phyloP scores from a whole-genome alignment of 225 moss, liverwort and hornwort genomes.

The Sphagnum tenellum region DNA sequence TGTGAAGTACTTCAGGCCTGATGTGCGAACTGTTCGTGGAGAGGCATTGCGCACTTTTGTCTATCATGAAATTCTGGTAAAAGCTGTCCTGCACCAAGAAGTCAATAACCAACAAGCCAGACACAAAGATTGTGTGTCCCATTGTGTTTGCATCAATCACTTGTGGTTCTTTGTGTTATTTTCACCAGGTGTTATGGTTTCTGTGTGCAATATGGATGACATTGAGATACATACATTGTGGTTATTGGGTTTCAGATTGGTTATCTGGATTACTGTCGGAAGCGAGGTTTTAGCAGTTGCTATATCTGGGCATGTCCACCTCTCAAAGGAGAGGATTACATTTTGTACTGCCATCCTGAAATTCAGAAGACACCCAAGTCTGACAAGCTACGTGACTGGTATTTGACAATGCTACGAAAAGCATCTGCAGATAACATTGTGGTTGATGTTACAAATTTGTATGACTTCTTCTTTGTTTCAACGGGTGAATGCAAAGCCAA shows the following conservation, averaged over 20 bases:
- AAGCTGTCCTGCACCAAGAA: too few species aligned
- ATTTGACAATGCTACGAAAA: conserved; percentile 94
- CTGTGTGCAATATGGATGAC: too few species aligned
- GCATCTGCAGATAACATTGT: conserved; percentile 88
- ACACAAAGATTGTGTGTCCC: too few species aligned
- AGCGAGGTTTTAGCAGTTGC: conserved; percentile 94
- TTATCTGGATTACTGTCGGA: conserved; percentile 88
- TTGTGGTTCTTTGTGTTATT: too few species aligned
- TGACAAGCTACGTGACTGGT: conserved; percentile 99
- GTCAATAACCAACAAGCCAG: too few species aligned
- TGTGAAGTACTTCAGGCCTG: conserved; percentile 96
- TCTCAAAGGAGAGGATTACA: conserved; percentile 96
- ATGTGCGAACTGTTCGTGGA: conserved; percentile 82
- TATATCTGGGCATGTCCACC: conserved; percentile 99
- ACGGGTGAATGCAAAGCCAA: conserved; percentile 85
- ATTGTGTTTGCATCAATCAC: too few species aligned
- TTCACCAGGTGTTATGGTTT: too few species aligned
- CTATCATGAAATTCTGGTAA: conserved; percentile 94
- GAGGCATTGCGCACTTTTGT: conserved; percentile 97
- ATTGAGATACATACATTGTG: too few species aligned
- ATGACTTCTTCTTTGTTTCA: conserved; percentile 88
- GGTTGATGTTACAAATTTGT: conserved; percentile 93
- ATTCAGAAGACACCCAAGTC: conserved; percentile 98
- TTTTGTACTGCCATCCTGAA: conserved; percentile 96
- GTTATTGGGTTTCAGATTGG: conserved; percentile 53